These are phyloP conservation scores for Hypoxylon perforatum DNA, from an alignment of 495 filamentous ascomycete species.

Conservation along the genomic window DNA sequence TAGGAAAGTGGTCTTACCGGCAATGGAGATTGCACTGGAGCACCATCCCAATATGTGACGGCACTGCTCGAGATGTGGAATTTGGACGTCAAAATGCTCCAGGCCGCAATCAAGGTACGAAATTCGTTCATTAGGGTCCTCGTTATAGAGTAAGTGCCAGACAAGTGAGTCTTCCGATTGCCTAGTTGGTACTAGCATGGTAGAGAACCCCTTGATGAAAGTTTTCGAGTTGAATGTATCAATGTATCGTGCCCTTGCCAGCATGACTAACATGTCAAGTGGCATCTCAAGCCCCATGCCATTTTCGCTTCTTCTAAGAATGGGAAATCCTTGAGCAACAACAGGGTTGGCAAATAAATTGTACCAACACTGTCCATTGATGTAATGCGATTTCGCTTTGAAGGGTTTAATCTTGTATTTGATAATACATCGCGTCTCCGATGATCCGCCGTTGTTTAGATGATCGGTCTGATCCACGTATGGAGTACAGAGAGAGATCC, in stretches of 20 bases:
- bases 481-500: constrained; percentile 4
- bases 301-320: constrained; percentile 1
- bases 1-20: constrained; percentile 5
- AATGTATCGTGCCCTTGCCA: constrained; percentile 15
- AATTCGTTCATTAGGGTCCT: constrained; percentile 16
- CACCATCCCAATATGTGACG: constrained; percentile 31
- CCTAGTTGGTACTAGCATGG: constrained; percentile 28
- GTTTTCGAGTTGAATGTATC: constrained; percentile 16
- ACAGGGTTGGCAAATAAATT: constrained; percentile 19
- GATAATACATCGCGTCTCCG: background rate
- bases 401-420: background rate
- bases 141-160: constrained; percentile 34
- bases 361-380: constrained; percentile 20
- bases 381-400: background rate
- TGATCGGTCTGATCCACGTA: background rate
- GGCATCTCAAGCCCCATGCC: constrained; percentile 27
- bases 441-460: background rate
- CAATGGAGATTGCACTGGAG: constrained; percentile 3
- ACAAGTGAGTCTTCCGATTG: constrained; percentile 3
- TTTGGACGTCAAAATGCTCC: background rate
- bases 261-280: constrained; percentile 27
- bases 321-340: constrained; percentile 27
- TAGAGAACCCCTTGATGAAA: constrained; percentile 32
- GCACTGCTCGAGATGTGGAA: background rate
- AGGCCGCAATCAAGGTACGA: constrained; percentile 12